Evolutionary conservation across 768 basidiomycete genomes (phyloP).

Genomic region (Dendrothele bispora): DNA sequence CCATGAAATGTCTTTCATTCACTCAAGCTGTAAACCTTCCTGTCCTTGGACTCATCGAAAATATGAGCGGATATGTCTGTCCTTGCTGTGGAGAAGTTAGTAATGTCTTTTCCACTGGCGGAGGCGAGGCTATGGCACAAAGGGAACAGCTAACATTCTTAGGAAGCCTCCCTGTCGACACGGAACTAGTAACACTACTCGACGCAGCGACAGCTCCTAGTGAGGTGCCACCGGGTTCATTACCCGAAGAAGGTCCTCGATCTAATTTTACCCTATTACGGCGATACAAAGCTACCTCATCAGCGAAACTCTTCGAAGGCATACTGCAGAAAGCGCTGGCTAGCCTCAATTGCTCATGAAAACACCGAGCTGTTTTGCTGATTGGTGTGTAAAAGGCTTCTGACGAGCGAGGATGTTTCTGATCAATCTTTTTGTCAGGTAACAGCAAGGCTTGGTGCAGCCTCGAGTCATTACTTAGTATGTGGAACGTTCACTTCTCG

Average conservation of each 20-base stretch:
- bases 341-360: too few relatives aligned
- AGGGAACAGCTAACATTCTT: slow-evolving; percentile 75
- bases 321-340: slow-evolving; percentile 40
- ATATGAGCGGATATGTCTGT: slow-evolving; percentile 98
- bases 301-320: slow-evolving; percentile 62
- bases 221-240: slow-evolving; percentile 14
- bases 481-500: too few relatives aligned
- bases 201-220: slow-evolving; percentile 56
- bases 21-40: slow-evolving; percentile 84
- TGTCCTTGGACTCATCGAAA: slow-evolving; percentile 91
- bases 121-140: slow-evolving; percentile 85
- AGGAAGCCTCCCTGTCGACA: slow-evolving; percentile 91
- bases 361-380: too few relatives aligned
- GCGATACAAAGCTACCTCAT: slow-evolving; percentile 67
- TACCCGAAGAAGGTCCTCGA: background rate
- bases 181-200: slow-evolving; percentile 81
- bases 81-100: slow-evolving; percentile 96
- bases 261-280: slow-evolving; percentile 50
- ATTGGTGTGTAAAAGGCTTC: too few relatives aligned
- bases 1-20: slow-evolving; percentile 95
- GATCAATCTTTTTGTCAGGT: too few relatives aligned
- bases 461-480: too few relatives aligned
- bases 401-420: too few relatives aligned
- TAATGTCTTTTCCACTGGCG: slow-evolving; percentile 93
- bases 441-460: too few relatives aligned